Base-by-base conservation (phyloP, 2,329 filamentous ascomycete species). In the Botrytis fragariae region DNA sequence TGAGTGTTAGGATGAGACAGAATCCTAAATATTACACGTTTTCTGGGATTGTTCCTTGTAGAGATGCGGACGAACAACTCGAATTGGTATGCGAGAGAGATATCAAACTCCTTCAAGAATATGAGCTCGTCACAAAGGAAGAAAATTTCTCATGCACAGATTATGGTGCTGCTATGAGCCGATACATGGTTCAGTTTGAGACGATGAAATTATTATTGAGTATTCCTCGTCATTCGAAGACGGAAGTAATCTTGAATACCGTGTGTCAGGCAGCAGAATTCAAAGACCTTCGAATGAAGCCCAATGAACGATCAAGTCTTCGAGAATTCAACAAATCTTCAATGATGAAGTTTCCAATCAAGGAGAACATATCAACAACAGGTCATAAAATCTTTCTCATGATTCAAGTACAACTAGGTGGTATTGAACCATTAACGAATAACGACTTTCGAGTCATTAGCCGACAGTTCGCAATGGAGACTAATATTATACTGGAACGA, bases 141-240 rank as follows among this genome's bases (percentile, higher is more conserved):
- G 82, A 29, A 32, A 42, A 16, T 6, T 86, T 95, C 65, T 84
- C 83, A 39, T 89, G 88, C 62, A 95, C 92, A 0, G 89, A 91
- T 67, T 93, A 92, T 78, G 93, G 93, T 1, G 86, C 91, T 72
- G 91, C 91, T 7, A 97, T 97, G 93, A 92, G 93, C 61, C 88
- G 89, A 65, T 97, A 95, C 80, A 95, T 93, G 83, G 84, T 96
- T 4, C 89, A 89, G 35, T 95, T 95, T 77, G 87, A 91, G 54
- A 96, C 93, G 0, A 97, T 96, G 93, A 91, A 90, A 77, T 81
- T 85, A 1, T 85, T 97, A 22, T 83, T 95, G 61, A 84, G 84
- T 0, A 84, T 96, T 70, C 87, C 88, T n/a, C 81, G 83, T 1
- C 87, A 86, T 59, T 86, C 90, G 0, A 88, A 86, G 12, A 84